Base-by-base conservation (phyloP, 176 grass and related monocot species). In the Miscanthus lutarioriparius region DNA sequence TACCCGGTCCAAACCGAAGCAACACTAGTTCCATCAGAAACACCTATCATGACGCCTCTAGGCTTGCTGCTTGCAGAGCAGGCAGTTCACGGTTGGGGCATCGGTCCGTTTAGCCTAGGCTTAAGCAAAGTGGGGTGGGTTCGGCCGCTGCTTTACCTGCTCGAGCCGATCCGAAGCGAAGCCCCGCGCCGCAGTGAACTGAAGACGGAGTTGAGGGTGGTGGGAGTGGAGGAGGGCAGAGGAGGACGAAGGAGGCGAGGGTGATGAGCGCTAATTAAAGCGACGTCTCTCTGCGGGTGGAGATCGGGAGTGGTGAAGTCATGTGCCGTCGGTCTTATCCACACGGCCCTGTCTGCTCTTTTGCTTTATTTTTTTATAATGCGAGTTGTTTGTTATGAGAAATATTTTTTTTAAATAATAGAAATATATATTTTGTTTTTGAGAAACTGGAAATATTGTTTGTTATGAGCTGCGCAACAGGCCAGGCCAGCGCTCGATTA, bases 281-380 rank as follows among this genome's bases (percentile, higher is more conserved):
- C 36, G 84, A 87, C 84, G 44, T 67, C 32, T 73, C 35, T 17
- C 45, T 76, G 77, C 62, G 41, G 41, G 41, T 66, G 39, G 19
- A 58, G 56, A n/a, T 44, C 1, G 51, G 48, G 73, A 40, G 39
- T n/a, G 56, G 79, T 49, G 79, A 72, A 78, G 61, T 49, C 88
- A 87, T 51, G 80, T 83, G 75, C 64, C 12, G 8, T 10, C 84
- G 69, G 30, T 53, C 80, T 90, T 90, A 90, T 87, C 88, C 88
- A 83, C 73, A 44, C 65, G 10, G 35, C 3, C 35, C 26, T 90
- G 88, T 78, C 66, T 86, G 23, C 83, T 16, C 64, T 33, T 77
- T 63, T 76, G 8, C 11, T 77, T 85, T 13, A 6, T 9, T 10
- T 67, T 56, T 2, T 10, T 56, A 5, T 22, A 67, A 41, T 30